These are phyloP conservation scores for Tetradesmus obliquus DNA, from an alignment of 139 green algal genomes.

Conservation along the genomic window DNA sequence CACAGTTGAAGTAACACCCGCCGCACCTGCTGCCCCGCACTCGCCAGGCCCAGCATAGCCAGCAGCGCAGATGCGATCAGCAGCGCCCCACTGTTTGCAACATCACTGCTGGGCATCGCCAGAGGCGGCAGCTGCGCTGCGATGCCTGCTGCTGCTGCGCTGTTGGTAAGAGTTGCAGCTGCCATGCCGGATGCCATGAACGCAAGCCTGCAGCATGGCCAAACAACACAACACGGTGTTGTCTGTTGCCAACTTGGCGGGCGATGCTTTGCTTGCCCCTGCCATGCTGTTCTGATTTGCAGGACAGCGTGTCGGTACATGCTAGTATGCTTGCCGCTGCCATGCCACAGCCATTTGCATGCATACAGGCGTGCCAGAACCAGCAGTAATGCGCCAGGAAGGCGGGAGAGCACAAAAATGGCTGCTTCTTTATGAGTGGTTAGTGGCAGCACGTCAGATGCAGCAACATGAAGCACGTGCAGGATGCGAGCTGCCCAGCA, in stretches of 20 bases:
- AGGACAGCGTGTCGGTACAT: no score
- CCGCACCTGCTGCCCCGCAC: not conserved
- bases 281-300: no score
- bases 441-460: no score
- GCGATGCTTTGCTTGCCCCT: no score
- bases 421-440: no score
- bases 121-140: conserved; percentile 9
- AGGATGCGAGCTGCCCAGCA: no score
- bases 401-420: no score
- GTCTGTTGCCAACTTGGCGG: no score
- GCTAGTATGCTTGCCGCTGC: not conserved
- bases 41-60: conserved; percentile 7
- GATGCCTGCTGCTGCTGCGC: conserved; percentile 41
- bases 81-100: conserved; percentile 15
- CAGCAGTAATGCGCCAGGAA: no score
- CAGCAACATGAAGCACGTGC: no score
- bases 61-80: conserved; percentile 31
- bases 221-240: not conserved
- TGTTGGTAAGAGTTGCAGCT: conserved; percentile 45
- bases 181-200: conserved; percentile 75
- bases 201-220: conserved; percentile 26
- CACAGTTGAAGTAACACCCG: no score
- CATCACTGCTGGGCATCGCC: not conserved
- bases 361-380: no score
- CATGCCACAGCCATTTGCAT: not conserved